Base-by-base conservation (phyloP, 306 rosid genomes). In the Cicer arietinum region DNA sequence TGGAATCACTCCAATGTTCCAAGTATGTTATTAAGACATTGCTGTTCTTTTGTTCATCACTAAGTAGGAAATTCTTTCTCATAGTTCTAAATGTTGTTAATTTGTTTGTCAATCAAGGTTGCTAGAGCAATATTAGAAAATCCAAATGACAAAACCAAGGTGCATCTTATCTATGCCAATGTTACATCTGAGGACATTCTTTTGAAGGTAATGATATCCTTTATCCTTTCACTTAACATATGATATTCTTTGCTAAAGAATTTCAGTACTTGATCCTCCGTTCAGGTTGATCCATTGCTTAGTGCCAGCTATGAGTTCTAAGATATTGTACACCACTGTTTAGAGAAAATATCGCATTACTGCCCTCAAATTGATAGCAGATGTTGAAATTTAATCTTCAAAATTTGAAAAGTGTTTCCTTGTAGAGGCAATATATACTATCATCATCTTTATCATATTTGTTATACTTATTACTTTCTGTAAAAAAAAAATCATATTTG, bases 1-100 rank as follows among this genome's bases (percentile, higher is more conserved):
- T 48, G 99, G 99, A 80, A 95, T 95, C 67, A 95, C 99, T 67
- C 99, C 99, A 77, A 95, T 95, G 99, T 95, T 85, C 82, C 99
- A 95, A 80, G 99, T 92, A 90, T 70, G 77, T 60, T 30, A 70
- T 67, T 75, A 71, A 57, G 52, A 22, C 11, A 8, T 30, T 58
- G 7, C 44, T 63, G 45, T 39, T 75, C 51, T 37, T 73, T 76
- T 47, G 20, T 62, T 76, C 69, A 54, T 81, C 43, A 14, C 76
- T 68, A 25, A 57, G 77, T 46, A 37, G 58, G 43, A 50, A 13
- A 7, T 54, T 37, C 13, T 65, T 51, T 83, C 30, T 37, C 44
- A 40, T 13, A 43, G 9, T 46, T 76, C 22, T 7, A 2, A 18
- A 9, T 35, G 7, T 67, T 50, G 5, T 63, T 57, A 69, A 53